phyloP scores from a whole-genome alignment of 164 flowering plant genomes.

The Macadamia integrifolia region DNA sequence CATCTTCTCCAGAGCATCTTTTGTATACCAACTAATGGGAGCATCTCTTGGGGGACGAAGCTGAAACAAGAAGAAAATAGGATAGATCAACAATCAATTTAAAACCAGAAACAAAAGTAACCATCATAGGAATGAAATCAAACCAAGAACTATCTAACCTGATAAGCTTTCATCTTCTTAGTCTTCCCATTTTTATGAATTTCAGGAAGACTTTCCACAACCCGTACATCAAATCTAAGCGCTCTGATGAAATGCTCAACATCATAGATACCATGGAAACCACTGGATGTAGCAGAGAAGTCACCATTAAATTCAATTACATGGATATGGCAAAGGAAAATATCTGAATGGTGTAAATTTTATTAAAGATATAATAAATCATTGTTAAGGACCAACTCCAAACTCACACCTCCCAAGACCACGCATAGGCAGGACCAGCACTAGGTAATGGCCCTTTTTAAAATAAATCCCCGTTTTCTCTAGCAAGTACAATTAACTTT shows the following conservation, averaged over 20 bases:
- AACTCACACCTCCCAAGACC: too few relatives aligned
- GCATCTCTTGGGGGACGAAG: slow-evolving; percentile 96
- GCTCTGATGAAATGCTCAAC: slow-evolving; percentile 85
- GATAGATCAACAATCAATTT: background rate
- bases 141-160: slow-evolving; percentile 38
- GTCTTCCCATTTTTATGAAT: slow-evolving; percentile 63
- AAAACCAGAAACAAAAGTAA: background rate
- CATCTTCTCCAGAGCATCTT: slow-evolving; percentile 77
- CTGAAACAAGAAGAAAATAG: slow-evolving; percentile 28
- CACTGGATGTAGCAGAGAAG: slow-evolving; percentile 39
- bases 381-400: too few relatives aligned
- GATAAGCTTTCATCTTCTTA: slow-evolving; percentile 78
- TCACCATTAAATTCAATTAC: too few relatives aligned
- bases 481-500: too few relatives aligned
- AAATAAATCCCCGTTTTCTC: too few relatives aligned
- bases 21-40: slow-evolving; percentile 80
- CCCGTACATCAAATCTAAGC: slow-evolving; percentile 67
- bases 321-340: too few relatives aligned
- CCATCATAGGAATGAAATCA: background rate
- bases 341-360: too few relatives aligned
- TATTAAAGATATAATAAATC: too few relatives aligned
- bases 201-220: slow-evolving; percentile 86
- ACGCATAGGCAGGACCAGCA: too few relatives aligned
- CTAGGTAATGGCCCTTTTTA: too few relatives aligned
- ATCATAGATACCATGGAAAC: slow-evolving; percentile 90